Evolutionary conservation across 169 alveolate species (phyloP).

Genomic region (Condylostoma magnum): DNA sequence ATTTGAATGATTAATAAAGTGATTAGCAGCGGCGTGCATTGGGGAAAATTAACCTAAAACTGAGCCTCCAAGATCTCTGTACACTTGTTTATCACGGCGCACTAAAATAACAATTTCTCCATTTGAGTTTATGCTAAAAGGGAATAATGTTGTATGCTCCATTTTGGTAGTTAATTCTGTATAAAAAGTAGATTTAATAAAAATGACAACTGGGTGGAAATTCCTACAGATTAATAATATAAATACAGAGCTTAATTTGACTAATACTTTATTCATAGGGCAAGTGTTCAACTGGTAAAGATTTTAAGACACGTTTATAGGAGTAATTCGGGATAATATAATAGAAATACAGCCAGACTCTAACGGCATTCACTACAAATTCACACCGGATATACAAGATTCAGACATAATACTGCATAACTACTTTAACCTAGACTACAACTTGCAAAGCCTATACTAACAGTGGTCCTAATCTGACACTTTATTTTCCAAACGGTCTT

Average conservation of each 20-base stretch:
- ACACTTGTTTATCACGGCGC: conserved; percentile 9
- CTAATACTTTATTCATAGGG: conserved; percentile 61
- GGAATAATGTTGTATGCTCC: conserved; percentile 22
- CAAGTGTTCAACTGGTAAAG: conserved; percentile 63
- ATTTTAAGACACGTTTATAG: neutral
- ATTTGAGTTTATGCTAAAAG: conserved; percentile 19
- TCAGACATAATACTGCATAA: conserved; percentile 14
- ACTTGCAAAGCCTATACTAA: conserved; percentile 26
- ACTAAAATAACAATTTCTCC: conserved; percentile 24
- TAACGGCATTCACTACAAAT: conserved; percentile 9
- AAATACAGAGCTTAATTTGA: conserved; percentile 44
- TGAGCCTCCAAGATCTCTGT: conserved; percentile 16
- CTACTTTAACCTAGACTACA: conserved; percentile 5
- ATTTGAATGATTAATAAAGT: neutral
- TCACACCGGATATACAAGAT: neutral
- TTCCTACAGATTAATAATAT: no score
- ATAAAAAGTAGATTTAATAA: no score
- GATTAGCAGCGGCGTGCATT: conserved; percentile 28
- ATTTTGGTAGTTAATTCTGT: no score
- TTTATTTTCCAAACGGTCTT: conserved; percentile 27
- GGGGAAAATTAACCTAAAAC: neutral
- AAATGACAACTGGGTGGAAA: no score
- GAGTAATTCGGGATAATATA: conserved; percentile 27
- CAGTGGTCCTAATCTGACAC: conserved; percentile 50
- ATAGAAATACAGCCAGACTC: conserved; percentile 33